phyloP scores from a whole-genome alignment of 192 early-diverging fungal species.

The Tieghemiomyces parasiticus region DNA sequence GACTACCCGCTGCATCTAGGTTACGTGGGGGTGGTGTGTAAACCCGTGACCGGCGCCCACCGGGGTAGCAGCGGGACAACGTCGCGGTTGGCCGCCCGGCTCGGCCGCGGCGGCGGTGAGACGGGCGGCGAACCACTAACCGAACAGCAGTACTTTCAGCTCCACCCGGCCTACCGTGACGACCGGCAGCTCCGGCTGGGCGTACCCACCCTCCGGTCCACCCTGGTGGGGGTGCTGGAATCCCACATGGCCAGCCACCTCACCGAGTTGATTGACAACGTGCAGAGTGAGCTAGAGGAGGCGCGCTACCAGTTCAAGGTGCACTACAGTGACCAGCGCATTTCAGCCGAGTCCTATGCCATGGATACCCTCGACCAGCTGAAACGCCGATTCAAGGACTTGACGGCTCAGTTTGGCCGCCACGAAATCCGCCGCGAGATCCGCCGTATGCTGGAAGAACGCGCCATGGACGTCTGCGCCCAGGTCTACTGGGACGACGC shows the following conservation, averaged over 20 bases:
- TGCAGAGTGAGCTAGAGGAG: conserved; percentile 90
- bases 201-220: conserved; percentile 66
- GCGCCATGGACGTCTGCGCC: conserved; percentile 78
- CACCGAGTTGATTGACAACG: conserved; percentile 72
- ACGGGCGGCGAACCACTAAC: conserved; percentile 9
- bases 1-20: conserved; percentile 91
- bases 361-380: conserved; percentile 86
- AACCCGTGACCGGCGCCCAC: conserved; percentile 21
- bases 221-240: conserved; percentile 81
- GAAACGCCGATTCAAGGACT: conserved; percentile 91
- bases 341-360: conserved; percentile 91
- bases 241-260: conserved; percentile 79
- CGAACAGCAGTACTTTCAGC: conserved; percentile 42
- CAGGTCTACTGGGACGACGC: conserved; percentile 86
- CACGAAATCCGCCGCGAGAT: conserved; percentile 87
- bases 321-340: conserved; percentile 90
- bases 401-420: conserved; percentile 82
- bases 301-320: conserved; percentile 97
- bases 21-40: conserved; percentile 94
- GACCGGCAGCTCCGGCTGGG: conserved; percentile 54
- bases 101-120: background rate
- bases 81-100: background rate
- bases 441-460: conserved; percentile 77
- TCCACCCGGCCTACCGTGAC: conserved; percentile 32
- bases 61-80: background rate